Evolutionary conservation across 116 monocot species (phyloP).

Genomic region (Cymodocea nodosa): DNA sequence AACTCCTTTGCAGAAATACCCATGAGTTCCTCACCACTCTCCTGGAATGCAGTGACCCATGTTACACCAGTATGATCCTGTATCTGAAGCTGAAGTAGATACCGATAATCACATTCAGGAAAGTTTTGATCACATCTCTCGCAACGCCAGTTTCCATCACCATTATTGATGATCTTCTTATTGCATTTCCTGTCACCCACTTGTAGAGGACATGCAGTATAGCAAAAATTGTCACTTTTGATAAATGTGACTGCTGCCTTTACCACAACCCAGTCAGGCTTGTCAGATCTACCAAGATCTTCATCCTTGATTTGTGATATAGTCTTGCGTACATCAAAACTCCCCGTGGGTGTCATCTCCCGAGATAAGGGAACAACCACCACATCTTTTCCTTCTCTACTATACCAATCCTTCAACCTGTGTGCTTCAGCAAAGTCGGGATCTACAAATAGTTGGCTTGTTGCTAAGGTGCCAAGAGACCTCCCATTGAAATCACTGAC

Average conservation of each 20-base stretch:
- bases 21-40: conserved; percentile 29
- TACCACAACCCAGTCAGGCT: conserved; percentile 34
- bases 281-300: conserved; percentile 29
- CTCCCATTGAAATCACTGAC: conserved; percentile 40
- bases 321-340: conserved; percentile 19
- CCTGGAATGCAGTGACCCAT: conserved; percentile 41
- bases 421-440: conserved; percentile 25
- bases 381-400: conserved; percentile 18
- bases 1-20: conserved; percentile 31
- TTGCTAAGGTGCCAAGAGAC: conserved; percentile 27
- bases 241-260: conserved; percentile 29
- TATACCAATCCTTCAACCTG: conserved; percentile 22
- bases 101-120: conserved; percentile 40
- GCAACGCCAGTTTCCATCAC: conserved; percentile 41
- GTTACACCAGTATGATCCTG: conserved; percentile 39
- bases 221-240: conserved; percentile 35
- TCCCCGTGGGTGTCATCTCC: conserved; percentile 12
- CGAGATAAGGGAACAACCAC: conserved; percentile 20
- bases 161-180: conserved; percentile 41
- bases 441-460: conserved; percentile 28
- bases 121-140: conserved; percentile 30
- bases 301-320: conserved; percentile 45
- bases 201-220: conserved; percentile 36
- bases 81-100: conserved; percentile 30
- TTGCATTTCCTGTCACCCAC: conserved; percentile 29